Evolutionary conservation across 1,139 yeast genomes (phyloP), one percentile per base, ranked within the genome.

Genomic region (Kodamaea arcana): DNA sequence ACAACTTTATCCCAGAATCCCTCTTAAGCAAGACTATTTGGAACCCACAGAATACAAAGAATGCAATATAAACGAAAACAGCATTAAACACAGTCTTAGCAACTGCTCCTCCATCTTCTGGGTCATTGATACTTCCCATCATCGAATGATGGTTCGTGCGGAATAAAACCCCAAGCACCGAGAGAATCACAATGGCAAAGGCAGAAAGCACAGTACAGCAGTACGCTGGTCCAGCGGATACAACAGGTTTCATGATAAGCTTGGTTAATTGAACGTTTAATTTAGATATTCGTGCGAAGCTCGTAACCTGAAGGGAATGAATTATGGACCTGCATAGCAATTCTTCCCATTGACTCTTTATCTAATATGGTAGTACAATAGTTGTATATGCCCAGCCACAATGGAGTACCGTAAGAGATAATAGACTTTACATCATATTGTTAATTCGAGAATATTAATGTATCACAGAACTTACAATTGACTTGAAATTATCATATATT

Each of bases 191-290:
- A 27, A 92, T 79, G 39, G 94, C 98, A 58, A 90, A 90, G 18
- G 92, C 86, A 35, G 97, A 88, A 37, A 92, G 70, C 32, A 92
- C 74, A 35, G 97, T 92, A 60, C 98, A 92, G 61, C 86, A 87
- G 84, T 95, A 92, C 25, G 98, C 97, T 56, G 83, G 78, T 29
- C 82, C 87, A 36, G 92, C 69, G 36, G 59, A 54, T 5, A 55
- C 58, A 34, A 55, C 57, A 22, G 60, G 56, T 46, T 55, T 55
- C 59, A 55, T 55, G 26, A 24, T 24, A 11, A 12, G 27, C 21
- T 29, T 24, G 23, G 23, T 20, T 8, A 20, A 11, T 20, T 20
- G 17, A 9, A 10, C 20, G 37, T 15, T 25, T n/a, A n/a, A n/a
- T n/a, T n/a, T n/a, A n/a, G n/a, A n/a, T n/a, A n/a, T n/a, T n/a